Percentiles rank a stretch among this genome's conserved stretches.
Evolutionary conservation across 2,329 filamentous ascomycete species (phyloP).

Genomic region (Fusarium euwallaceae): DNA sequence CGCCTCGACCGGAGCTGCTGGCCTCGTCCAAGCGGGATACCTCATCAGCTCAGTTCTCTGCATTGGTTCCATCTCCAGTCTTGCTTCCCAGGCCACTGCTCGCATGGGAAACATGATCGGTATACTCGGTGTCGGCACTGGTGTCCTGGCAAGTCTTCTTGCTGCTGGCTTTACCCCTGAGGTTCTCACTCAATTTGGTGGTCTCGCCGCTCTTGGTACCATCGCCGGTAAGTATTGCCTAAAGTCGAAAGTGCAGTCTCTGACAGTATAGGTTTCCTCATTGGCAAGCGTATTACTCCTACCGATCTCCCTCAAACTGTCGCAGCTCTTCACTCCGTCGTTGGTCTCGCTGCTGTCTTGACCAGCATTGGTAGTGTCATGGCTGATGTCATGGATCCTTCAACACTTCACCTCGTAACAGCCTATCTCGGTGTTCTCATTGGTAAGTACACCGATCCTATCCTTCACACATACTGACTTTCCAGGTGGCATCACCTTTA

Average conservation of each 20-base stretch:
- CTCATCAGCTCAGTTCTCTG: constrained; percentile 87
- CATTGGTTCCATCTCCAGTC: constrained; percentile 84
- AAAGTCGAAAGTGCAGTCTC: constrained; percentile 12
- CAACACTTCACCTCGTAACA: constrained; percentile 85
- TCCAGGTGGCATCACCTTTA: constrained; percentile 84
- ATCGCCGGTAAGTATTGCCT: constrained; percentile 63
- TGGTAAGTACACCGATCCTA: constrained; percentile 56
- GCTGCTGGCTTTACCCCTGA: constrained; percentile 86
- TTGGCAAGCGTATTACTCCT: constrained; percentile 88
- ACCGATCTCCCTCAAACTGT: constrained; percentile 92
- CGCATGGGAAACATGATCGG: constrained; percentile 88
- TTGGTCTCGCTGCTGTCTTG: constrained; percentile 88
- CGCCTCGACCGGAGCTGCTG: constrained; percentile 83
- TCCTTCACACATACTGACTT: background rate
- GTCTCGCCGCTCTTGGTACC: constrained; percentile 78
- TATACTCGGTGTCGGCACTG: constrained; percentile 85
- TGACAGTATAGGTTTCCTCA: constrained; percentile 70
- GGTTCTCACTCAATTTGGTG: constrained; percentile 83
- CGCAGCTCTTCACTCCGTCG: constrained; percentile 89
- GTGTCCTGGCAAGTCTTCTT: constrained; percentile 84
- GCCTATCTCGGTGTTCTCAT: constrained; percentile 90
- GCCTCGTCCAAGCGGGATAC: constrained; percentile 89
- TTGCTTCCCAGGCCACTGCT: constrained; percentile 86
- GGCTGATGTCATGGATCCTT: constrained; percentile 76
- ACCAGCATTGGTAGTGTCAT: constrained; percentile 91